Conservation (phyloP, 2,329 filamentous ascomycete species). For the Pestalotiopsis sp. region DNA sequence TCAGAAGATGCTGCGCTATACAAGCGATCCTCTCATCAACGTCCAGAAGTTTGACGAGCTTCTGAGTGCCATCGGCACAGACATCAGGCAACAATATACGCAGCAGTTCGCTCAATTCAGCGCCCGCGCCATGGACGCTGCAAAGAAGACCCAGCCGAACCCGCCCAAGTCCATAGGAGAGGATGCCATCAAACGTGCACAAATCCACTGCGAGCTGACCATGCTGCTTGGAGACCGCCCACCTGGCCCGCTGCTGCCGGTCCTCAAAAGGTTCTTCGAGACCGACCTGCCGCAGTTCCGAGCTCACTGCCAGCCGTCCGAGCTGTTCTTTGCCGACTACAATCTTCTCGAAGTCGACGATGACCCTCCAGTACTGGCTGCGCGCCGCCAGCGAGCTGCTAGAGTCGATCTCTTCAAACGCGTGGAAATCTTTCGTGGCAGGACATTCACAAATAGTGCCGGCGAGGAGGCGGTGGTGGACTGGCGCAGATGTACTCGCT, state of each 20-base stretch:
- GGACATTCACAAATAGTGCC: conserved; percentile 12
- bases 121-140: conserved; percentile 43
- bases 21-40: conserved; percentile 53
- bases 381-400: conserved; percentile 34
- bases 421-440: conserved; percentile 53
- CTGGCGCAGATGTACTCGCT: conserved; percentile 57
- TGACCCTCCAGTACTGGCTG: conserved; percentile 48
- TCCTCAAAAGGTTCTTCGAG: conserved; percentile 67
- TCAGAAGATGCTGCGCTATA: conserved; percentile 52
- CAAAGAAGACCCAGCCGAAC: conserved; percentile 36
- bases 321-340: conserved; percentile 73
- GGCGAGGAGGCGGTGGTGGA: conserved; percentile 14
- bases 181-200: conserved; percentile 42
- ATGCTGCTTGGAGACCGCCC: conserved; percentile 52
- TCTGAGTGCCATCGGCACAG: conserved; percentile 46
- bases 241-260: conserved; percentile 47
- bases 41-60: conserved; percentile 64
- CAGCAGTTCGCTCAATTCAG: conserved; percentile 43
- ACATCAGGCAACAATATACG: conserved; percentile 53
- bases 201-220: conserved; percentile 49
- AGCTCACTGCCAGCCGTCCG: conserved; percentile 61
- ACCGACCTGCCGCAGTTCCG: conserved; percentile 59
- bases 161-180: conserved; percentile 33
- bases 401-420: conserved; percentile 60
- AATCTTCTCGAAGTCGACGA: conserved; percentile 66